A percentile compares a stretch with the other conserved stretches of the same genome.
phyloP scores from a whole-genome alignment of 129 eudicot genomes.

The Flaveria bidentis region DNA sequence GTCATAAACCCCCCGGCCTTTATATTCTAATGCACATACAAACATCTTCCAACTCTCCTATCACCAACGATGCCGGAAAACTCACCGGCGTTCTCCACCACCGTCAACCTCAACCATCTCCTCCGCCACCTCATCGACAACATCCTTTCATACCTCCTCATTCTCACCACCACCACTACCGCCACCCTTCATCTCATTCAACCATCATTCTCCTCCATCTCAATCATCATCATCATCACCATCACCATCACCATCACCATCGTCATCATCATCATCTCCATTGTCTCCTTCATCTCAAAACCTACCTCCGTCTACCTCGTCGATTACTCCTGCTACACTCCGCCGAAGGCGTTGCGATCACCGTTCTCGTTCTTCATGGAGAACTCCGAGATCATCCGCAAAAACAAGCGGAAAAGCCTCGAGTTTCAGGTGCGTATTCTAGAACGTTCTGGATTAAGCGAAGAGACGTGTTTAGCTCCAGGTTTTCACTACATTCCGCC shows the following conservation, averaged over 20 bases:
- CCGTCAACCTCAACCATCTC: constrained; percentile 44
- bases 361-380: constrained; percentile 76
- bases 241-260: neutral
- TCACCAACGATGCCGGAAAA: neutral
- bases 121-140: constrained; percentile 37
- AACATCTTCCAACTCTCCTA: neutral
- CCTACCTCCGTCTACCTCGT: constrained; percentile 56
- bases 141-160: constrained; percentile 27
- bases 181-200: constrained; percentile 19
- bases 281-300: constrained; percentile 51
- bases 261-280: constrained; percentile 9
- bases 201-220: constrained; percentile 17
- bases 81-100: constrained; percentile 13
- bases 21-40: neutral
- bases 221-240: neutral
- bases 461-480: constrained; percentile 70
- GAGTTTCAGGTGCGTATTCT: constrained; percentile 69
- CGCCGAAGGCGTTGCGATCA: constrained; percentile 46
- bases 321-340: constrained; percentile 54
- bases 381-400: constrained; percentile 41
- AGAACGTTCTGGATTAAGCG: constrained; percentile 65
- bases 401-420: constrained; percentile 49
- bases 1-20: neutral
- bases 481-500: constrained; percentile 66
- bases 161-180: constrained; percentile 33